phyloP scores from a whole-genome alignment of 441 rosid genomes.

The Syzygium malaccense region DNA sequence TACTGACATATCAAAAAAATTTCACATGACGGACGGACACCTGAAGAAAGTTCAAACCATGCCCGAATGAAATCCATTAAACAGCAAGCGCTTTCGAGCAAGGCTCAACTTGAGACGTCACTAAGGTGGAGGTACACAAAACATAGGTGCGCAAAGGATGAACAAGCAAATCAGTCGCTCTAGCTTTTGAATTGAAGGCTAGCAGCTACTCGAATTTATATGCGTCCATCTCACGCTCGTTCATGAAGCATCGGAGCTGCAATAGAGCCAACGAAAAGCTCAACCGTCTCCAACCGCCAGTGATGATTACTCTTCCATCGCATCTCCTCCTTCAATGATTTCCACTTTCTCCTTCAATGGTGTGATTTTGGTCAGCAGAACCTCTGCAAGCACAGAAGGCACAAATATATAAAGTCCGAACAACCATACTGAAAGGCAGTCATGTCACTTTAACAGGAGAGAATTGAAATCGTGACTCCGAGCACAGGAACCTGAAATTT shows the following conservation, averaged over 20 bases:
- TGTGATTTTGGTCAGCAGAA: slow-evolving; percentile 66
- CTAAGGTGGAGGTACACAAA: not conserved
- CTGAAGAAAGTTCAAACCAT: not conserved
- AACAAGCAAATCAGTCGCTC: not conserved
- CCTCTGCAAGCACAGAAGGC: slow-evolving; percentile 39
- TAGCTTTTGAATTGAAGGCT: not conserved
- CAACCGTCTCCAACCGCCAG: not conserved
- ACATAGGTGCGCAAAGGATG: not conserved
- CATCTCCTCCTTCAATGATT: slow-evolving; percentile 49
- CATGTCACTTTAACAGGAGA: not conserved
- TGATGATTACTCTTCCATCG: slow-evolving; percentile 53
- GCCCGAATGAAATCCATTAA: not conserved
- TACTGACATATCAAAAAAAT: not conserved
- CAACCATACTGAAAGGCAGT: not conserved
- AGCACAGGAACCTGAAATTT: not conserved
- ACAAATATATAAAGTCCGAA: not conserved
- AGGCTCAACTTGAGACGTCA: not conserved
- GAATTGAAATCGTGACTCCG: not conserved
- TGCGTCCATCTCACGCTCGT: not conserved
- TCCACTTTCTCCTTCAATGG: slow-evolving; percentile 56
- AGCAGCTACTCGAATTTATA: not conserved
- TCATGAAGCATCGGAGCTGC: not conserved
- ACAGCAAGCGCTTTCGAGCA: not conserved
- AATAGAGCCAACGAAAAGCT: not conserved
- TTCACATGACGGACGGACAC: not conserved